Evolutionary conservation across 1,139 yeast species (phyloP).

Genomic region (Candida gigantensis): DNA sequence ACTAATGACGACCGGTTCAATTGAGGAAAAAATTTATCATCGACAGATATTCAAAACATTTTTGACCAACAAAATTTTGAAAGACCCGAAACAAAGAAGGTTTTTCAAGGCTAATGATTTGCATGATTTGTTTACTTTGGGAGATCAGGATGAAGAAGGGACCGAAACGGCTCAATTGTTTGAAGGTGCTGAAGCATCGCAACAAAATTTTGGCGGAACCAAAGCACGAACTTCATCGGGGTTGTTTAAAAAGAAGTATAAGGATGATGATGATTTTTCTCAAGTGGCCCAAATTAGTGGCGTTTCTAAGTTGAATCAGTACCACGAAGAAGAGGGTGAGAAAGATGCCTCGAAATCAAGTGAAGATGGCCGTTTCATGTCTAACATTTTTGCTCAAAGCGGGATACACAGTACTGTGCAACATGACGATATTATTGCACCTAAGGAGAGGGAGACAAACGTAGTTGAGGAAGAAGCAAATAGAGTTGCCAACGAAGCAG

Average conservation of each 20-base stretch:
- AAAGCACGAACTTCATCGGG: conserved; percentile 27
- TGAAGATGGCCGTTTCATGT: conserved; percentile 64
- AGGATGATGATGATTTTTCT: conserved; percentile 56
- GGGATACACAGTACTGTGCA: conserved; percentile 77
- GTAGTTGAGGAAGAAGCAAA: conserved; percentile 76
- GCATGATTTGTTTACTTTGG: conserved; percentile 84
- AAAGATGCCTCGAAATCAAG: conserved; percentile 22
- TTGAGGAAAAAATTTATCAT: conserved; percentile 95
- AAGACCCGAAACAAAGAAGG: conserved; percentile 92
- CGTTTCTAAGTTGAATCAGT: conserved; percentile 52
- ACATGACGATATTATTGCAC: conserved; percentile 75
- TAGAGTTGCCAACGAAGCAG: conserved; percentile 75
- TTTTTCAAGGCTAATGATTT: conserved; percentile 91
- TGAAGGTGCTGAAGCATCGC: conserved; percentile 48
- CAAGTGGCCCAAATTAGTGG: conserved; percentile 56
- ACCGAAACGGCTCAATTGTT: conserved; percentile 69
- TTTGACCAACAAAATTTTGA: conserved; percentile 86
- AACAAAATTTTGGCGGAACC: conserved; percentile 34
- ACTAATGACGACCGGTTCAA: conserved; percentile 91
- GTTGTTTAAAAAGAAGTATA: conserved; percentile 26
- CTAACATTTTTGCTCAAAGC: conserved; percentile 68
- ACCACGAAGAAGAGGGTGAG: conserved; percentile 39
- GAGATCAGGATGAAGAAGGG: conserved; percentile 69
- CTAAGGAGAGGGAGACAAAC: conserved; percentile 49
- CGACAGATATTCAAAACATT: conserved; percentile 96